A percentile compares a stretch with the other conserved stretches of the same genome.
Conservation (phyloP, 306 rosid species). For the Styphnolobium japonicum region DNA sequence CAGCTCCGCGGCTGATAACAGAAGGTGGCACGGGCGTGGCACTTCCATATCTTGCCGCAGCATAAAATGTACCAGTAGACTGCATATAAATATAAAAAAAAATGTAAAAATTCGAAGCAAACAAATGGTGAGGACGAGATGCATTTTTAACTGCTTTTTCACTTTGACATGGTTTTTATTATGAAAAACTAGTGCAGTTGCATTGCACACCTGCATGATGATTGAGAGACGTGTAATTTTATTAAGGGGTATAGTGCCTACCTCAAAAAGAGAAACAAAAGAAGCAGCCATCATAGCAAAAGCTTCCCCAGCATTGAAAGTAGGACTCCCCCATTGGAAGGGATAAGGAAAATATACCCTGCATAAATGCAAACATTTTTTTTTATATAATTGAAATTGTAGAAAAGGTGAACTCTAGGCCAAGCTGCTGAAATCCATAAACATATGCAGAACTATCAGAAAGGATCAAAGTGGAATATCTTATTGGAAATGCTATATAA, state of each 20-base stretch:
- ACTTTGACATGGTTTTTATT: neutral
- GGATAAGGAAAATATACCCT: constrained; percentile 82
- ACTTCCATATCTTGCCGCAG: constrained; percentile 60
- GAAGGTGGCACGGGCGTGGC: constrained; percentile 76
- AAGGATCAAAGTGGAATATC: neutral
- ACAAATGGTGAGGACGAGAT: neutral
- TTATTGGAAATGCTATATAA: too few species aligned
- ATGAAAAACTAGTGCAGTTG: neutral
- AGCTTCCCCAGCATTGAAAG: constrained; percentile 73
- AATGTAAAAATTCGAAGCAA: neutral
- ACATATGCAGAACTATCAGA: neutral
- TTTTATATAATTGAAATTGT: neutral
- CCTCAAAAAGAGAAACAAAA: constrained; percentile 82
- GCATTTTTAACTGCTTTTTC: neutral
- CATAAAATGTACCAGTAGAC: constrained; percentile 70
- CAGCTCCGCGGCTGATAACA: constrained; percentile 60
- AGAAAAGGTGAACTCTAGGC: neutral
- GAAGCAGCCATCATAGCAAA: constrained; percentile 87
- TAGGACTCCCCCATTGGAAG: constrained; percentile 90
- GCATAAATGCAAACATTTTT: constrained; percentile 19
- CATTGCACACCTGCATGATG: neutral
- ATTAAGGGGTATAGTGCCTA: neutral
- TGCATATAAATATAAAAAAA: constrained; percentile 17
- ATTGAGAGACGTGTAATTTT: neutral
- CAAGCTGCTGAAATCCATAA: neutral